Evolutionary conservation across 306 rosid genomes (phyloP), one percentile per base, ranked within the genome.

Genomic region (Castanea mollissima): DNA sequence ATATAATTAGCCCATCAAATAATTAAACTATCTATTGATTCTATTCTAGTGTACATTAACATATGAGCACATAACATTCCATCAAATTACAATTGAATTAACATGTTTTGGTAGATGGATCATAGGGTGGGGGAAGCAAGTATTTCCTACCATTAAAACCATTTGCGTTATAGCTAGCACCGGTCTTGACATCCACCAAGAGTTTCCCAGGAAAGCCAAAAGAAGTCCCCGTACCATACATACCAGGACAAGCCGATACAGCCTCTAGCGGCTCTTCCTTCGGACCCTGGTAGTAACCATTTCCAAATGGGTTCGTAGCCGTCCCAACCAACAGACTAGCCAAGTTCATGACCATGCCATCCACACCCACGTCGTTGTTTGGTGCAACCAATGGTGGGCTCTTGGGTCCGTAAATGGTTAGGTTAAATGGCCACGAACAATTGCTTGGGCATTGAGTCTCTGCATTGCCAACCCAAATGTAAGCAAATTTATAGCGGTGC

Each of bases 381-480:
- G 97, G 97, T 0, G 97, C 86, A 2, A 82, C 79, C 68, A 92
- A 38, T 0, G 97, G 91, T 0, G 82, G 79, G 44, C 68, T 35
- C 49, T 92, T 94, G 0, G 97, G 92, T 0, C 97, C 97, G 51
- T 92, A 92, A 2, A 85, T 76, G 13, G 93, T 91, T 84, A 89
- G 89, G 84, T 91, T 90, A 76, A 91, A 89, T 0, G 96, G 96
- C 96, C 83, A 92, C 1, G 97, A 91, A 69, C 97, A 92, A 20
- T 87, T 93, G 0, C 94, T 92, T 0, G 97, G 97, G 77, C 97
- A 92, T 49, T 90, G 97, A 1, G 73, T 79, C 80, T 88, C 97
- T 0, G 94, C 89, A 83, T 92, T 90, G 0, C 97, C 97, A 0
- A 92, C 97, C 97, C 94, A 92, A 23, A 92, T 63, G 87, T 90